These are phyloP conservation scores for Saccharomycopsis synnaedendra DNA, from an alignment of 805 yeast genomes.

Conservation along the genomic window DNA sequence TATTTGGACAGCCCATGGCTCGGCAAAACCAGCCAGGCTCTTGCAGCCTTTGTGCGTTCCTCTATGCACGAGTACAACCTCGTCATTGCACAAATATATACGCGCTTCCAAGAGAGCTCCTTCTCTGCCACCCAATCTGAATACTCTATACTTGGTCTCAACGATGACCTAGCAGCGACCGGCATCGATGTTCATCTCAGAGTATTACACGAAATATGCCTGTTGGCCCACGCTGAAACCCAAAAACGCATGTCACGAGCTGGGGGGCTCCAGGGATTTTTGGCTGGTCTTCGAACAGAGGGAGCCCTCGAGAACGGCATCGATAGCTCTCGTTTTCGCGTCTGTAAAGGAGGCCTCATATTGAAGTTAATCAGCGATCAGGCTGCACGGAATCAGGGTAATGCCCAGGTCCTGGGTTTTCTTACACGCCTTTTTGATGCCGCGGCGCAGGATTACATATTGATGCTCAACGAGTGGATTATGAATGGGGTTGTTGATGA, in stretches of 20 bases:
- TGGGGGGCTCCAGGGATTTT: conserved; percentile 30
- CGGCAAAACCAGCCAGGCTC: conserved; percentile 67
- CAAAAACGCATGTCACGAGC: conserved; percentile 25
- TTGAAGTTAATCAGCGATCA: conserved; percentile 50
- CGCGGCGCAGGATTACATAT: conserved; percentile 52
- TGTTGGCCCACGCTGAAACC: conserved; percentile 37
- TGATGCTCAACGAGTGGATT: conserved; percentile 73
- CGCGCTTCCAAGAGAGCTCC: conserved; percentile 13
- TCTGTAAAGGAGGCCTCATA: conserved; percentile 72
- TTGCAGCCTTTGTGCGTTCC: conserved; percentile 48
- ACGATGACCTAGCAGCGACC: conserved; percentile 8
- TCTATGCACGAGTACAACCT: conserved; percentile 29
- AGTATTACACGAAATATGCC: conserved; percentile 48
- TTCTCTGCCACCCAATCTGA: neutral
- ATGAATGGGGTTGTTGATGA: conserved; percentile 64
- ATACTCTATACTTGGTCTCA: conserved; percentile 8
- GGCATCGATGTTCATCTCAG: conserved; percentile 29
- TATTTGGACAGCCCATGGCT: conserved; percentile 39
- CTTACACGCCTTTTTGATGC: conserved; percentile 40
- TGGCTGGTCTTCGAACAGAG: conserved; percentile 29
- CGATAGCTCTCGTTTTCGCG: conserved; percentile 39
- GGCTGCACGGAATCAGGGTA: conserved; percentile 54
- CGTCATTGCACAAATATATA: conserved; percentile 16
- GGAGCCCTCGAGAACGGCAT: conserved; percentile 34
- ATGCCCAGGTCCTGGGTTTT: conserved; percentile 40